phyloP scores from a whole-genome alignment of 106 monocot species.

The Dioscorea zingiberensis region DNA sequence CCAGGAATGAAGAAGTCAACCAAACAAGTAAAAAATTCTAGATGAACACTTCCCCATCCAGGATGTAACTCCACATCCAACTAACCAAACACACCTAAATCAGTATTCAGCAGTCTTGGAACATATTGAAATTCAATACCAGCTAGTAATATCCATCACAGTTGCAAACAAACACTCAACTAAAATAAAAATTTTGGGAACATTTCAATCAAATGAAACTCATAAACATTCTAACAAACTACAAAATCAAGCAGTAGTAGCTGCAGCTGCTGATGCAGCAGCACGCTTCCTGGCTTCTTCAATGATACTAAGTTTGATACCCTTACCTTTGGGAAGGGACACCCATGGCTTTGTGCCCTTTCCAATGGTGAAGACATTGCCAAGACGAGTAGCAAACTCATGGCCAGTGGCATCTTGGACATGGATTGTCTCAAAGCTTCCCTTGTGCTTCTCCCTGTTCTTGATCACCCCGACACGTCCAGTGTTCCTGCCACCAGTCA shows the following conservation, averaged over 20 bases:
- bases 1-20: too few relatives aligned
- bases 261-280: slow-evolving; percentile 37
- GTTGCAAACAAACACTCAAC: too few relatives aligned
- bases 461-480: slow-evolving; percentile 83
- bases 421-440: slow-evolving; percentile 78
- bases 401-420: slow-evolving; percentile 70
- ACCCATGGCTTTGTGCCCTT: slow-evolving; percentile 86
- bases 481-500: slow-evolving; percentile 77
- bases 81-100: too few relatives aligned
- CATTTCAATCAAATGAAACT: too few relatives aligned
- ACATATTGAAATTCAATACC: too few relatives aligned
- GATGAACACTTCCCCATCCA: too few relatives aligned
- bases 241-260: slow-evolving; percentile 15
- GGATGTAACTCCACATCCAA: too few relatives aligned
- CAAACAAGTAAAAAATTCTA: too few relatives aligned
- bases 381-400: slow-evolving; percentile 75
- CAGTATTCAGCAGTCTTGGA: too few relatives aligned
- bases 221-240: neutral
- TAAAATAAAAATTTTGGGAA: too few relatives aligned
- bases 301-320: slow-evolving; percentile 76
- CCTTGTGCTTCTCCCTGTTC: slow-evolving; percentile 94
- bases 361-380: slow-evolving; percentile 81
- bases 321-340: slow-evolving; percentile 82
- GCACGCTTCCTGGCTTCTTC: slow-evolving; percentile 73
- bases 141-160: too few relatives aligned